Conservation (phyloP, 202 grass and related monocot genomes). For the Zoysia matrella region DNA sequence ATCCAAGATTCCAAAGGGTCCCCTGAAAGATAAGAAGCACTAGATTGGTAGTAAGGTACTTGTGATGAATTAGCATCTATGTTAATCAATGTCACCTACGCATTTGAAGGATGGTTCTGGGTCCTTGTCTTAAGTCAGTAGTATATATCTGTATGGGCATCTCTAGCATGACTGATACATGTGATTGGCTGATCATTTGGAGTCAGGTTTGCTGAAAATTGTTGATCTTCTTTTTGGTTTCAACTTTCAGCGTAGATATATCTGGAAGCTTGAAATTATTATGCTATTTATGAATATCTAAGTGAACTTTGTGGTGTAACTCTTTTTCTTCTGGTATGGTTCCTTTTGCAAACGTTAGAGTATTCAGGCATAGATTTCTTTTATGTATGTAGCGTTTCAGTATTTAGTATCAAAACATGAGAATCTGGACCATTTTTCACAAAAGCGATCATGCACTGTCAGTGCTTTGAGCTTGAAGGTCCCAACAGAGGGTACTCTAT, state of each 20-base stretch:
- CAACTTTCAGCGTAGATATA: constrained; percentile 39
- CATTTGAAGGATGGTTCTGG: constrained; percentile 40
- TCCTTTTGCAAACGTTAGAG: no score
- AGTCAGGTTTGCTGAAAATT: constrained; percentile 36
- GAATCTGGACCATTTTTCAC: no score
- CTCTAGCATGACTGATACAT: constrained; percentile 19
- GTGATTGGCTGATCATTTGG: background rate
- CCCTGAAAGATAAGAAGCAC: constrained; percentile 69
- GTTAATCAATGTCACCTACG: constrained; percentile 24
- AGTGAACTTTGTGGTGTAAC: constrained; percentile 21
- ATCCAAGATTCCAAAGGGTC: constrained; percentile 81
- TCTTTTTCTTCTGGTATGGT: background rate
- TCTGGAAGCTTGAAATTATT: constrained; percentile 40
- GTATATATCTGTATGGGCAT: constrained; percentile 40
- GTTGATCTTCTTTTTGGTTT: constrained; percentile 28
- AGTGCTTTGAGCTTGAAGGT: no score
- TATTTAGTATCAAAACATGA: no score
- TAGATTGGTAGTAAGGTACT: constrained; percentile 49
- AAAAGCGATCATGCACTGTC: no score
- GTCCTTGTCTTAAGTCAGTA: constrained; percentile 40
- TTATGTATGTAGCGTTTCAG: no score
- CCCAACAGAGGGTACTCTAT: no score
- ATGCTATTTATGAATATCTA: constrained; percentile 21
- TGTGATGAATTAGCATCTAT: constrained; percentile 2
- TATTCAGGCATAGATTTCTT: no score